Evolutionary conservation across 208 protist genomes (phyloP), one percentile per base, ranked within the genome.

Genomic region (Kentomonas sorsogonicus): DNA sequence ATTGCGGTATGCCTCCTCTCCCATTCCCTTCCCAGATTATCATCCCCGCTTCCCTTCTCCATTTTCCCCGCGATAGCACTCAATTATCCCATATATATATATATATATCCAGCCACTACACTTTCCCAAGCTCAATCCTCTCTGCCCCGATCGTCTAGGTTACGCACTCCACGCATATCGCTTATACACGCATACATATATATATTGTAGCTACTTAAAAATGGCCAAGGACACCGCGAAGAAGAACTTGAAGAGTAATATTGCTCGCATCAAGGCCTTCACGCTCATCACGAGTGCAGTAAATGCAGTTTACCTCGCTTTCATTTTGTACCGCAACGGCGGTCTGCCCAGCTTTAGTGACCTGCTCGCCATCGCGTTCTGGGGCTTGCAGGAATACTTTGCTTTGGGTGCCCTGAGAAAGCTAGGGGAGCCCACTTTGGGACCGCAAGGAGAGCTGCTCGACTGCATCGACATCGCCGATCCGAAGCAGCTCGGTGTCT

Each of bases 191-290:
- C n/a, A n/a, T n/a, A n/a, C n/a, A 22, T 9, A 65, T 2, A 18
- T 13, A 51, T 15, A 55, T 45, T 25, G 16, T 13, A 51, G n/a
- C 18, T 31, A 11, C 10, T 15, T 30, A 60, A 9, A 23, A 51
- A 95, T 95, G 86, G 79, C 89, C 11, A 93, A 91, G 59, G 82
- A 89, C 46, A 93, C 80, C 2, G 86, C 86, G 6, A 95, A 95
- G 71, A 86, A 77, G 61, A 95, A 93, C 53, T 61, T 63, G 63
- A 68, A 66, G 38, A 61, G 47, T 38, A 95, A 95, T 68, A 66
- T 30, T 7, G 59, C 59, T 20, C 83, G 85, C 38, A 92, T 95
- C 81, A 65, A 63, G 4, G 40, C 71, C 31, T 95, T 95, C 45
- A 68, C 69, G 2, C 11, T 80, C 20, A 80, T 90, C 63, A 92